Conservation (phyloP, 2,329 filamentous ascomycete species). For the Trichoderma pleuroti region DNA sequence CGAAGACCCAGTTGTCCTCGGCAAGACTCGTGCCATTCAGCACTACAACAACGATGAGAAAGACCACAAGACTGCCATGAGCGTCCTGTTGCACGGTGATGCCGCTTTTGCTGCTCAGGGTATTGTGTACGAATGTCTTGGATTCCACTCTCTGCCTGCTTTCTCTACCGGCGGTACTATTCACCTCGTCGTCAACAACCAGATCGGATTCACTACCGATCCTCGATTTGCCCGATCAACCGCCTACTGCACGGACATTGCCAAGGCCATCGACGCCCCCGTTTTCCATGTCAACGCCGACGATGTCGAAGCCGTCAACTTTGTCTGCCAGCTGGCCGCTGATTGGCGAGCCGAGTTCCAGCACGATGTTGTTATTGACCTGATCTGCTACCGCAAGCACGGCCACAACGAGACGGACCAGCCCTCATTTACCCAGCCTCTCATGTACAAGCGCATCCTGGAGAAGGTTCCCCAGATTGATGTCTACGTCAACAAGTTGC, state of each 20-base stretch:
- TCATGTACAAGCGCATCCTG: conserved; percentile 98
- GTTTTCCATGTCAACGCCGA: conserved; percentile 99
- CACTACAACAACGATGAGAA: conserved; percentile 98
- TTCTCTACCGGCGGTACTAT: conserved; percentile 98
- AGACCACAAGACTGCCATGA: conserved; percentile 86
- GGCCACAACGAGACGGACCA: conserved; percentile 99
- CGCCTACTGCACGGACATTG: conserved; percentile 98
- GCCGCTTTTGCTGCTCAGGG: conserved; percentile 95
- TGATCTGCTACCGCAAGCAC: conserved; percentile 98
- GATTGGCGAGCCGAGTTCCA: conserved; percentile 99
- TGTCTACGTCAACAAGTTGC: conserved; percentile 86
- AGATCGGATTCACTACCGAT: conserved; percentile 99
- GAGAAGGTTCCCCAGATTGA: conserved; percentile 81
- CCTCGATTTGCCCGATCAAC: conserved; percentile 96
- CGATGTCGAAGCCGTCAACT: conserved; percentile 97
- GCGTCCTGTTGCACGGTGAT: conserved; percentile 93
- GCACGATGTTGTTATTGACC: conserved; percentile 94
- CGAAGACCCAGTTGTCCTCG: conserved; percentile 94
- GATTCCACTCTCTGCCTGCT: conserved; percentile 90
- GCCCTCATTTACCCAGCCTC: conserved; percentile 97
- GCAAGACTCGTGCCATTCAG: conserved; percentile 95
- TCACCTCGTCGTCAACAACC: conserved; percentile 98
- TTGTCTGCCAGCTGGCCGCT: conserved; percentile 92
- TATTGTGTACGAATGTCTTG: conserved; percentile 97
- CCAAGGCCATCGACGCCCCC: conserved; percentile 96